These are phyloP conservation scores for Symbiodinium natans DNA, from an alignment of 73 alveolate species.

Conservation along the genomic window DNA sequence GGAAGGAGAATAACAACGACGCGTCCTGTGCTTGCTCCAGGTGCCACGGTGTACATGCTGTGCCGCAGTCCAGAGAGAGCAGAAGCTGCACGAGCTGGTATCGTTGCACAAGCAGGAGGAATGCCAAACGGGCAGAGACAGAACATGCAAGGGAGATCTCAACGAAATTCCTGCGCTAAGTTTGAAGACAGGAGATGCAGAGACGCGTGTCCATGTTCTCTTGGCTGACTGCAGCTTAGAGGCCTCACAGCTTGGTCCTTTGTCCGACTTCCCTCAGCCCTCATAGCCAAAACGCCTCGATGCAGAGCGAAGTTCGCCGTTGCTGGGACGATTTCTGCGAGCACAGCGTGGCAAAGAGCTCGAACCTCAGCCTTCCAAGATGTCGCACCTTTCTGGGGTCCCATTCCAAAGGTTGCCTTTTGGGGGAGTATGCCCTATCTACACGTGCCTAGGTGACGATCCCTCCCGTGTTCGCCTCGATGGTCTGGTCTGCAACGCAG, in stretches of 20 bases:
- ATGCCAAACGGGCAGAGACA: too few relatives aligned
- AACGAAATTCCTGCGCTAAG: too few relatives aligned
- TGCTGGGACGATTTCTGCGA: constrained; percentile 81
- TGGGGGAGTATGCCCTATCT: too few relatives aligned
- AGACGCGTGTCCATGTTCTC: constrained; percentile 41
- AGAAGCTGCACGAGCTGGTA: constrained; percentile 33
- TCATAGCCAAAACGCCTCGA: background rate
- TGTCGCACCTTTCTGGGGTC: background rate
- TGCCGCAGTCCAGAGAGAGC: constrained; percentile 87
- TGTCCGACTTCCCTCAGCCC: too few relatives aligned
- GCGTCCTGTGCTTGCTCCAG: background rate
- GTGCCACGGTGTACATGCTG: constrained; percentile 73
- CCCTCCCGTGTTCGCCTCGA: constrained; percentile 30
- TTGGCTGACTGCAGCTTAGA: constrained; percentile 59
- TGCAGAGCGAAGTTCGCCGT: constrained; percentile 58
- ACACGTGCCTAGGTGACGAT: constrained; percentile 37
- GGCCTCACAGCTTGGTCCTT: constrained; percentile 16
- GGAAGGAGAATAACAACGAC: background rate
- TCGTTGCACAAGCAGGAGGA: constrained; percentile 38
- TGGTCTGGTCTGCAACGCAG: constrained; percentile 91
- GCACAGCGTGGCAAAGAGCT: constrained; percentile 36
- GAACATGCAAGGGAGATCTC: too few relatives aligned
- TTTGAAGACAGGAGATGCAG: constrained; percentile 57
- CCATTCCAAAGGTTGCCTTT: background rate
- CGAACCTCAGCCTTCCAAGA: background rate